phyloP scores from a whole-genome alignment of 2,329 filamentous ascomycete genomes.

The Hypoxylon sp. region DNA sequence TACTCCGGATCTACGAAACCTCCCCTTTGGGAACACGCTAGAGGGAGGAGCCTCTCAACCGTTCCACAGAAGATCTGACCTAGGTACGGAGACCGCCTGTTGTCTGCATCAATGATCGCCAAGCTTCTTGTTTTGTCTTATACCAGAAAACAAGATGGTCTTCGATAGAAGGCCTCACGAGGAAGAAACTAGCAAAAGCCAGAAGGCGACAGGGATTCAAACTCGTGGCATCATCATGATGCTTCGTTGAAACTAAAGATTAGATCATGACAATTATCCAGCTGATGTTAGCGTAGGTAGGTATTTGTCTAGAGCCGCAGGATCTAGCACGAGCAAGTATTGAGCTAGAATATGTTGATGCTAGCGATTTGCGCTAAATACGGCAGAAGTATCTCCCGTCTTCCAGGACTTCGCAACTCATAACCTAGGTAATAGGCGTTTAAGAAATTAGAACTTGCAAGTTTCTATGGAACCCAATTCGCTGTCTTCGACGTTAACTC shows the following conservation, averaged over 20 bases:
- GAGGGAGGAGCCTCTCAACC: slow-evolving; percentile 21
- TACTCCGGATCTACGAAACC: slow-evolving; percentile 30
- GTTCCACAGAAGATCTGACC: slow-evolving; percentile 18
- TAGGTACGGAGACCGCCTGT: slow-evolving; percentile 28
- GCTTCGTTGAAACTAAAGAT: slow-evolving; percentile 11
- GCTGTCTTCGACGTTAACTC: too few relatives aligned
- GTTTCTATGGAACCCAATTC: slow-evolving; percentile 17
- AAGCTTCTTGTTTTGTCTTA: slow-evolving; percentile 7
- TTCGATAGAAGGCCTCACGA: neutral
- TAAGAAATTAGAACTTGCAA: slow-evolving; percentile 13
- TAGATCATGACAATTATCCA: slow-evolving; percentile 30
- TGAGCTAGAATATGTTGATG: neutral
- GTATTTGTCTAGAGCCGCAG: slow-evolving; percentile 37
- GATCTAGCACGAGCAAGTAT: neutral
- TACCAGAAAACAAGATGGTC: slow-evolving; percentile 2
- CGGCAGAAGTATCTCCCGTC: slow-evolving; percentile 25
- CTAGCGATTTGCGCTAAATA: slow-evolving; percentile 2
- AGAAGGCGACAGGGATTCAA: neutral
- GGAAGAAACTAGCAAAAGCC: slow-evolving; percentile 1
- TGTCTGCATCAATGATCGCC: slow-evolving; percentile 23
- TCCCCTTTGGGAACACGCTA: slow-evolving; percentile 26
- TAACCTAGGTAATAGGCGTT: slow-evolving; percentile 15
- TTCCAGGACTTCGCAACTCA: slow-evolving; percentile 7
- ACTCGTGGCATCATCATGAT: slow-evolving; percentile 26
- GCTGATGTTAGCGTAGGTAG: slow-evolving; percentile 22